Conservation (phyloP, 2,329 filamentous ascomycete species). For the Fusarium tricinctum region DNA sequence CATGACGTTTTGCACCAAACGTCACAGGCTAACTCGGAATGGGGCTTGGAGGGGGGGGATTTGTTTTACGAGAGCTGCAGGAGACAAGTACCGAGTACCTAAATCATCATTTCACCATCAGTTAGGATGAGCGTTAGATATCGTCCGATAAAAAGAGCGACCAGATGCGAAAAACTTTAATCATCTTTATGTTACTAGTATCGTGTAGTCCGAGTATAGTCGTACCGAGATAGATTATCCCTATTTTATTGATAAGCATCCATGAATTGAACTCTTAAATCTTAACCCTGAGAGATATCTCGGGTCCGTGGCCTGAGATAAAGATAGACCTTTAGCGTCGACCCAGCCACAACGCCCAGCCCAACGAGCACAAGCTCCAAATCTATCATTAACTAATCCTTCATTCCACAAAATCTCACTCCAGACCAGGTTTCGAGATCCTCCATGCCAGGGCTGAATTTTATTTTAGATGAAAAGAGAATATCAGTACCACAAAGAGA, state of each 20-base stretch:
- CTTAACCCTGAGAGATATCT: not conserved
- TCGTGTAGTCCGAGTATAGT: no score
- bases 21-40: slow-evolving; percentile 27
- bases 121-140: not conserved
- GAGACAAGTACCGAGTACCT: slow-evolving; percentile 35
- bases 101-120: not conserved
- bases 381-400: slow-evolving; percentile 4
- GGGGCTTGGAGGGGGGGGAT: slow-evolving; percentile 4
- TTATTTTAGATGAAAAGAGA: not conserved
- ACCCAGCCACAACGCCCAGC: slow-evolving; percentile 40
- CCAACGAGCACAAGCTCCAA: slow-evolving; percentile 2
- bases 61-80: slow-evolving; percentile 45
- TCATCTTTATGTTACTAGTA: not conserved
- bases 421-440: slow-evolving; percentile 14
- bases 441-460: not conserved
- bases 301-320: slow-evolving; percentile 33
- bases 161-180: not conserved
- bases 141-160: slow-evolving; percentile 1
- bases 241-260: slow-evolving; percentile 25
- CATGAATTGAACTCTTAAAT: slow-evolving; percentile 3
- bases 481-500: not conserved
- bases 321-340: slow-evolving; percentile 42
- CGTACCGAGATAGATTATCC: not conserved
- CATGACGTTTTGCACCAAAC: slow-evolving; percentile 42
- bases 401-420: slow-evolving; percentile 36